These are phyloP conservation scores for Proliferodiscus dingleyae DNA, from an alignment of 2,329 filamentous ascomycete species.

Conservation along the genomic window DNA sequence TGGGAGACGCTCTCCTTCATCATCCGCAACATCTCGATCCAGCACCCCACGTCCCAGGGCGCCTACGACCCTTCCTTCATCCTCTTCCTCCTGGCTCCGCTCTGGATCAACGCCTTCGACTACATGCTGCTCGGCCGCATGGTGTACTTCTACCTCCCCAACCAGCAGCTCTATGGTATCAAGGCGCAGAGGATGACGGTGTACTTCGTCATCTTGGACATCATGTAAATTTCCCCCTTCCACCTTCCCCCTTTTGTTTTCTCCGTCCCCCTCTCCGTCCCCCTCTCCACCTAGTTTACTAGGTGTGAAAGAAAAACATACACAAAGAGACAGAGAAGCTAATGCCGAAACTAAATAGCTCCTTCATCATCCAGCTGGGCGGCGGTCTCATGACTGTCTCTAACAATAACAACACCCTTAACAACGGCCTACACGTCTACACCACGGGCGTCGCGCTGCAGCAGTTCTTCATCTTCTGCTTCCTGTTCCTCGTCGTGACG, in stretches of 20 bases:
- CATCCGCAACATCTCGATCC: conserved; percentile 14
- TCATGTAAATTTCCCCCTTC: conserved; percentile 22
- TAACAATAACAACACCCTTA: conserved; percentile 2
- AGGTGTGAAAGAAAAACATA: too few species aligned
- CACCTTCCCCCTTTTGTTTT: too few species aligned
- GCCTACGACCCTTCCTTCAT: conserved; percentile 12
- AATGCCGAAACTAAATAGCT: conserved; percentile 10
- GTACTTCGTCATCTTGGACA: conserved; percentile 40
- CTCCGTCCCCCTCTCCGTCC: not conserved
- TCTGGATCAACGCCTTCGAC: conserved; percentile 22
- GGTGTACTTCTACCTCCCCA: conserved; percentile 30
- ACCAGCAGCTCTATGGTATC: conserved; percentile 29
- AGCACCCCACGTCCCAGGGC: conserved; percentile 27
- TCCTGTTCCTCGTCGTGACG: conserved; percentile 2
- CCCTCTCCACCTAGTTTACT: too few species aligned
- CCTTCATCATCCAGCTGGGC: conserved; percentile 21
- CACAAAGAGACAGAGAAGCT: too few species aligned
- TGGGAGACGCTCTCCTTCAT: conserved; percentile 18
- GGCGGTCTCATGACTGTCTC: conserved; percentile 10
- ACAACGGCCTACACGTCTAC: conserved; percentile 12
- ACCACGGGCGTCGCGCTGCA: conserved; percentile 11
- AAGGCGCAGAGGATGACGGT: conserved; percentile 33
- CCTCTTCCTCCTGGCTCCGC: conserved; percentile 16
- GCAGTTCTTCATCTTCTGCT: conserved; percentile 11
- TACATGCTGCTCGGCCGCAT: conserved; percentile 27